Evolutionary conservation across 805 yeast genomes (phyloP), one percentile per base, ranked within the genome.

Genomic region (Saccharomycopsis oosterbeekiorum): DNA sequence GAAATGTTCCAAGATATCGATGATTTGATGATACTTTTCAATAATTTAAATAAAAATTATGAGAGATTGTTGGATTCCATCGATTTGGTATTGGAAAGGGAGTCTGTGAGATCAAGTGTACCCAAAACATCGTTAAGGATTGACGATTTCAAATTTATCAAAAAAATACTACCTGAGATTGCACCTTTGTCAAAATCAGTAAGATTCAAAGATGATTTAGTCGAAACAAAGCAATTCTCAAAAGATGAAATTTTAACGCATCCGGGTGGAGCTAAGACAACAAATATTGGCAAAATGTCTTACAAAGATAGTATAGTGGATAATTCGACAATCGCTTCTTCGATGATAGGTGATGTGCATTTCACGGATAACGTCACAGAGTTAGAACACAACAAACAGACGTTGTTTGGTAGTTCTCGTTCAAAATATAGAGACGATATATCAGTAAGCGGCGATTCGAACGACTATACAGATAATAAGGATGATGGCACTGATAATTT

Each of bases 141-240:
- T 8, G 62, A 61, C 2, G 57, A 59, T 47, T 60, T 50, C 50
- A 51, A 56, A 21, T 62, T 64, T 26, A 34, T 56, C 4, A 50
- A 56, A 47, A 59, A 57, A 51, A 55, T 47, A 14, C 47, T 62
- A 14, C 65, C 66, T 9, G 57, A 62, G 26, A 17, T 62, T 1
- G 47, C 47, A n/a, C 63, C 62, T 14, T 12, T 50, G 10, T 39
- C 57, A 24, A 64, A 64, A 55, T 59, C 56, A 15, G 66, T 64
- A 36, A 37, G 66, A 54, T 64, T 64, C 41, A 64, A 64, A 53
- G 66, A 62, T 19, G 51, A 64, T 12, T 59, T 64, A 41, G 40
- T 62, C 8, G 65, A 64, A 42, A 53, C 56, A 21, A 50, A 60
- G 14, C 64, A 62, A 19, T 15, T 15, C 26, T 26, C 34, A 17